These are phyloP conservation scores for Kazachstania viticola DNA, from an alignment of 805 yeast genomes.

Conservation along the genomic window DNA sequence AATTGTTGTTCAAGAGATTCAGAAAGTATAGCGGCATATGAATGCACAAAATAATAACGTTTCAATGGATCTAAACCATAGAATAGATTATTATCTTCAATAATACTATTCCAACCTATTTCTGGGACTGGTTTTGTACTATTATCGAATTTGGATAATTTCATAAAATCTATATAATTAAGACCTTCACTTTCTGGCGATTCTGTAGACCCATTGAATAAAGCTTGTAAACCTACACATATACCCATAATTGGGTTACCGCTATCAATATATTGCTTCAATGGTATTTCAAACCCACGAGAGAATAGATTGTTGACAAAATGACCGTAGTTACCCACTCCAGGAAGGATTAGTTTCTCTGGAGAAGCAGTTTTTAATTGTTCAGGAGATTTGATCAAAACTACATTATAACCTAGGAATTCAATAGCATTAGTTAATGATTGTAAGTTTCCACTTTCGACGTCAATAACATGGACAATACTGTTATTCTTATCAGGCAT, in stretches of 20 bases:
- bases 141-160: slow-evolving; percentile 42
- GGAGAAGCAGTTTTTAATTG: slow-evolving; percentile 42
- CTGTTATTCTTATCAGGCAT: no score
- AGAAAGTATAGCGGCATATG: slow-evolving; percentile 68
- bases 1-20: slow-evolving; percentile 24
- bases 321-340: slow-evolving; percentile 96
- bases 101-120: slow-evolving; percentile 81
- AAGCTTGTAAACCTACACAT: slow-evolving; percentile 90
- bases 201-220: slow-evolving; percentile 69
- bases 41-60: slow-evolving; percentile 90
- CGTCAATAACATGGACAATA: slow-evolving; percentile 62
- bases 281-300: slow-evolving; percentile 54
- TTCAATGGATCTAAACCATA: slow-evolving; percentile 55
- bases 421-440: slow-evolving; percentile 82
- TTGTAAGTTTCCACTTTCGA: slow-evolving; percentile 87
- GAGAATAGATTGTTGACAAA: slow-evolving; percentile 60
- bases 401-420: slow-evolving; percentile 58
- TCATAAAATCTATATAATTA: slow-evolving; percentile 37
- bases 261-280: slow-evolving; percentile 52
- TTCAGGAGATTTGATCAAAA: slow-evolving; percentile 44
- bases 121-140: slow-evolving; percentile 83
- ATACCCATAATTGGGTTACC: slow-evolving; percentile 92
- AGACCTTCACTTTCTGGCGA: slow-evolving; percentile 52
- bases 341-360: slow-evolving; percentile 66
- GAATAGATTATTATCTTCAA: slow-evolving; percentile 25